These are phyloP conservation scores for Pestalotiopsis sp. DNA, from an alignment of 2,329 filamentous ascomycete species.

Conservation along the genomic window DNA sequence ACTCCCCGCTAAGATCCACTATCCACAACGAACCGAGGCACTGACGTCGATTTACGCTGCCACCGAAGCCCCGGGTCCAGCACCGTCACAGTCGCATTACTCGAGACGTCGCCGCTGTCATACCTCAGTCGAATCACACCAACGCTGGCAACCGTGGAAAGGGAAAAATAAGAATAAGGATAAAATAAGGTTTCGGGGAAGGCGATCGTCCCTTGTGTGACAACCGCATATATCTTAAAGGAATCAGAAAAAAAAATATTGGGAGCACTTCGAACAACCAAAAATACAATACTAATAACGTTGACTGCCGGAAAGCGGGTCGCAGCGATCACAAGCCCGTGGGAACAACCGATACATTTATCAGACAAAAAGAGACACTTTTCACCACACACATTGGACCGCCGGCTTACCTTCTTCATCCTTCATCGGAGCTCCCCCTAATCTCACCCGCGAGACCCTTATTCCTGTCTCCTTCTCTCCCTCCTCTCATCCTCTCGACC, in stretches of 20 bases:
- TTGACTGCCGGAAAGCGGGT: slow-evolving; percentile 8
- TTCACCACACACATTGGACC: not conserved
- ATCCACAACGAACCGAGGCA: slow-evolving; percentile 10
- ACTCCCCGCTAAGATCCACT: not conserved
- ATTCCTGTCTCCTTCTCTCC: not conserved
- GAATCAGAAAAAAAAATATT: not conserved
- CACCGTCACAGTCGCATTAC: slow-evolving; percentile 5
- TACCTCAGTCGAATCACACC: not conserved
- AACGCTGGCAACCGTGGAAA: not conserved
- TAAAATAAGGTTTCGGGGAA: not conserved
- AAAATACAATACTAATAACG: not conserved
- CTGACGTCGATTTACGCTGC: slow-evolving; percentile 8
- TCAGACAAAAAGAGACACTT: not conserved
- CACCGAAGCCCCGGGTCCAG: not conserved
- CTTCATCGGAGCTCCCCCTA: not conserved
- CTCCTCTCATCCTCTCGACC: not conserved
- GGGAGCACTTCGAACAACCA: not conserved
- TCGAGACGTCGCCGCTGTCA: not conserved
- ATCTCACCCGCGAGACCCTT: not conserved
- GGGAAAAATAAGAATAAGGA: not conserved
- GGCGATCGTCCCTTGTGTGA: not conserved
- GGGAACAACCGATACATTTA: not conserved
- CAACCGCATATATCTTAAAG: not conserved
- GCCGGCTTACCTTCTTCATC: not conserved
- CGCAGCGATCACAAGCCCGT: slow-evolving; percentile 12